Base-by-base conservation (phyloP, 2,329 filamentous ascomycete species). In the Achaetomium macrosporum region DNA sequence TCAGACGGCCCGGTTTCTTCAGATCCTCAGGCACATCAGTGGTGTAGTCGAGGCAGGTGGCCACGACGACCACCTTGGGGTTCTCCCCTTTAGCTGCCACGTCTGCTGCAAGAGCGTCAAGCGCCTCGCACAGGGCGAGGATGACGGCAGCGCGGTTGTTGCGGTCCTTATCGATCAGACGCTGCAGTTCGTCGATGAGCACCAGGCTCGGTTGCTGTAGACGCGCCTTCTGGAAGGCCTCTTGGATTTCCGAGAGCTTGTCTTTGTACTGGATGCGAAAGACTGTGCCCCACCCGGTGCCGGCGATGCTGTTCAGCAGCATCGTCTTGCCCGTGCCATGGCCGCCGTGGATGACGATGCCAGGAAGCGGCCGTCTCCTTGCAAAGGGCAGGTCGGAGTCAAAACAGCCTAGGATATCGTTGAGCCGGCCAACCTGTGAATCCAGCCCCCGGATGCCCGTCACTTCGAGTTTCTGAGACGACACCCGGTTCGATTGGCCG, bases 311-410 rank as follows among this genome's bases (percentile, higher is more conserved):
- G 15, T 85, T 68, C 1, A 96, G 72, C 0, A 96, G 73, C 58
- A 87, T 77, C 0, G 83, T 86, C 71, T 96, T 96, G 20, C 92
- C 92, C 0, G 88, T 95, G 11, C 92, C 91, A 57, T 82, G 81
- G 16, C 88, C 84, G 13, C 92, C 92, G 65, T 95, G 85, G 5
- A 96, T 74, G 20, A 93, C 76, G 35, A 93, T 77, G 0, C 82
- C 83, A 48, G 79, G 42, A 69, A 61, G 64, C 66, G 62, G 62
- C 5, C 45, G 55, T 25, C 37, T 51, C 8, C 35, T 33, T 19
- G 43, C 33, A 25, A 56, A 54, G 2, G 62, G 63, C 1, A 63
- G 71, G 2, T 69, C 56, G 3, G 67, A 64, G 42, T 74, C 75
- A 60, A 86, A 85, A 54, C 75, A 73, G 20, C 68, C 65, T 20